Percentiles rank a stretch among this genome's conserved stretches.
Conservation (phyloP, 2,329 filamentous ascomycete genomes). For the Talaromyces sp. region DNA sequence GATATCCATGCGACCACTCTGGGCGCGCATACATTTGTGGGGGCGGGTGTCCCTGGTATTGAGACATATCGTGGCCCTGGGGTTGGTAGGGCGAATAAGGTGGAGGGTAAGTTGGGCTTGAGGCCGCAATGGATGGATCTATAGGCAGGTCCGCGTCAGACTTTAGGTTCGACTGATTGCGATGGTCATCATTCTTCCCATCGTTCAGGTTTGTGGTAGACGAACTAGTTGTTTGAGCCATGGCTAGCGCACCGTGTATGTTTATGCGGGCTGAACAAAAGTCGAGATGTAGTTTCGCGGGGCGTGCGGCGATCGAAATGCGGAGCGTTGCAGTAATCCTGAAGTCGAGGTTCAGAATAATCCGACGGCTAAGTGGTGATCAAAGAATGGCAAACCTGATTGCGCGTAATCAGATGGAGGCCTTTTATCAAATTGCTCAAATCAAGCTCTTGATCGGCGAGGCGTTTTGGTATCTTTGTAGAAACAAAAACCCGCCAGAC, state of each 20-base stretch:
- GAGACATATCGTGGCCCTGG: constrained; percentile 79
- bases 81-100: constrained; percentile 84
- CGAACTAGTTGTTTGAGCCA: constrained; percentile 99
- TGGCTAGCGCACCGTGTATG: constrained; percentile 76
- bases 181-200: constrained; percentile 70
- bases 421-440: constrained; percentile 48
- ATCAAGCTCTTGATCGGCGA: constrained; percentile 18
- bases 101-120: constrained; percentile 86
- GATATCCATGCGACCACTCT: constrained; percentile 46
- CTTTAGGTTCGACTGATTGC: constrained; percentile 65
- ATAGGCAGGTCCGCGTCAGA: constrained; percentile 97
- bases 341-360: constrained; percentile 78
- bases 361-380: constrained; percentile 54
- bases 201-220: constrained; percentile 74
- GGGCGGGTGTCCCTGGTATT: constrained; percentile 54
- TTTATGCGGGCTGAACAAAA: constrained; percentile 68
- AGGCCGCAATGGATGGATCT: constrained; percentile 96
- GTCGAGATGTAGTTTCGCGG: constrained; percentile 73
- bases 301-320: constrained; percentile 52
- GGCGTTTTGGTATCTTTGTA: constrained; percentile 3
- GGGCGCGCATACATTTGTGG: constrained; percentile 48
- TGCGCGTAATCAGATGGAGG: constrained; percentile 74
- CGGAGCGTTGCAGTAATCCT: constrained; percentile 70
- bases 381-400: constrained; percentile 70
- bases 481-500: constrained; percentile 3